Percentiles rank a stretch among this genome's conserved stretches.
Conservation (phyloP, 2,329 filamentous ascomycete species). For the Parascedosporium putredinis region DNA sequence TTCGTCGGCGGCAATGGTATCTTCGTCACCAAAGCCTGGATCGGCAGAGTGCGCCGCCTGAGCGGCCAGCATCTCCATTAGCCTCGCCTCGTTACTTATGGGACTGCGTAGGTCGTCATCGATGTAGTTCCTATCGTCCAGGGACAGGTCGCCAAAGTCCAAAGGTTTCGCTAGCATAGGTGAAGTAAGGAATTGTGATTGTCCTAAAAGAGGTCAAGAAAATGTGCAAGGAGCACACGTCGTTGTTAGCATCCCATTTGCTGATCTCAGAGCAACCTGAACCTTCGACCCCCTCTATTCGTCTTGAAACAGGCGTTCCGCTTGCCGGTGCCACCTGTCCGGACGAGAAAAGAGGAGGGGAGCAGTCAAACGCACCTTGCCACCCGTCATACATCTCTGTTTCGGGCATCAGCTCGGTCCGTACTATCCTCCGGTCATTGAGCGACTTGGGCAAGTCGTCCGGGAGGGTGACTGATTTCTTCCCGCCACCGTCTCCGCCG, state of each 20-base stretch:
- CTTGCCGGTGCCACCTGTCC: too few species aligned
- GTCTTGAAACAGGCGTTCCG: too few species aligned
- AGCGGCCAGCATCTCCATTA: constrained; percentile 93
- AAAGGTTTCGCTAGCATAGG: constrained; percentile 77
- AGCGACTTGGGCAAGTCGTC: constrained; percentile 82
- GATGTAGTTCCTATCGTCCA: constrained; percentile 71
- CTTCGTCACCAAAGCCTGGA: constrained; percentile 65
- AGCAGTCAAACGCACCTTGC: constrained; percentile 59
- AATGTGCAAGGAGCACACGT: too few species aligned
- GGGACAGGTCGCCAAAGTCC: constrained; percentile 68
- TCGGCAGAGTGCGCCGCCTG: constrained; percentile 78
- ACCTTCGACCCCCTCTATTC: neutral
- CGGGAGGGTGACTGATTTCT: constrained; percentile 51
- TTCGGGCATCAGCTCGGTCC: constrained; percentile 60
- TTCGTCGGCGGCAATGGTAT: constrained; percentile 64
- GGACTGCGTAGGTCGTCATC: constrained; percentile 43
- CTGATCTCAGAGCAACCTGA: neutral
- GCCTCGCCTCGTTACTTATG: constrained; percentile 69
- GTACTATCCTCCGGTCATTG: constrained; percentile 69
- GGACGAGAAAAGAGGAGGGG: too few species aligned
- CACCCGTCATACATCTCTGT: constrained; percentile 98
- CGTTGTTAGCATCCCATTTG: too few species aligned
- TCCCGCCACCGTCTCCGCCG: constrained; percentile 26
- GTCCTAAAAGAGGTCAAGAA: constrained; percentile 48
- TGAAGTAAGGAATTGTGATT: constrained; percentile 88